Conservation (phyloP, 2,329 filamentous ascomycete species). For the Remersonia thermophila region DNA sequence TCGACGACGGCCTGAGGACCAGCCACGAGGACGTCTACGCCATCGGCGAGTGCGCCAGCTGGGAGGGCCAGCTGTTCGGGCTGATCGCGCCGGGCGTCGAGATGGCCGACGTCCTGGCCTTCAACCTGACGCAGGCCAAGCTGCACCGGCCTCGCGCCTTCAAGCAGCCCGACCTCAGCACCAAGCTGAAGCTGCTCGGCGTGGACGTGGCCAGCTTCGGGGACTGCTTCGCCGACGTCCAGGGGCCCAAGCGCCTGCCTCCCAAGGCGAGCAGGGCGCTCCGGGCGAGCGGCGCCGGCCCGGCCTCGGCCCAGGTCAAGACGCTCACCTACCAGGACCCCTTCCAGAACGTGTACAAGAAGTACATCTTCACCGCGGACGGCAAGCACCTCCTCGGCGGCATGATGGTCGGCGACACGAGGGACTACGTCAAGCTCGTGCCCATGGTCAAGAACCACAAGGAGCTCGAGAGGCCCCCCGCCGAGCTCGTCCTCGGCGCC, state of each 20-base stretch:
- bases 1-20: conserved; percentile 56
- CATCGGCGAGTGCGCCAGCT: conserved; percentile 83
- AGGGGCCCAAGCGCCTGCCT: conserved; percentile 61
- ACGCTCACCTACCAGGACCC: conserved; percentile 81
- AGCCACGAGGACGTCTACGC: conserved; percentile 66
- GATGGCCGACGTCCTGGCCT: conserved; percentile 84
- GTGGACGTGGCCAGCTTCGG: conserved; percentile 90
- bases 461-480: conserved; percentile 61
- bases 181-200: conserved; percentile 78
- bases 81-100: conserved; percentile 83
- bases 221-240: conserved; percentile 82
- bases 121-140: conserved; percentile 78
- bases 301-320: conserved; percentile 47
- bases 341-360: conserved; percentile 82
- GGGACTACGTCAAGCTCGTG: conserved; percentile 80
- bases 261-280: conserved; percentile 28
- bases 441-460: conserved; percentile 80
- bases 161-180: conserved; percentile 76
- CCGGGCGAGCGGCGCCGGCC: not conserved
- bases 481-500: conserved; percentile 71
- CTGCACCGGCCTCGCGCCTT: conserved; percentile 57
- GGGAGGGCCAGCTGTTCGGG: conserved; percentile 76
- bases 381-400: conserved; percentile 86
- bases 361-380: conserved; percentile 81
- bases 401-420: conserved; percentile 94